phyloP scores from a whole-genome alignment of 164 flowering plant species.

The Echeveria elegans region DNA sequence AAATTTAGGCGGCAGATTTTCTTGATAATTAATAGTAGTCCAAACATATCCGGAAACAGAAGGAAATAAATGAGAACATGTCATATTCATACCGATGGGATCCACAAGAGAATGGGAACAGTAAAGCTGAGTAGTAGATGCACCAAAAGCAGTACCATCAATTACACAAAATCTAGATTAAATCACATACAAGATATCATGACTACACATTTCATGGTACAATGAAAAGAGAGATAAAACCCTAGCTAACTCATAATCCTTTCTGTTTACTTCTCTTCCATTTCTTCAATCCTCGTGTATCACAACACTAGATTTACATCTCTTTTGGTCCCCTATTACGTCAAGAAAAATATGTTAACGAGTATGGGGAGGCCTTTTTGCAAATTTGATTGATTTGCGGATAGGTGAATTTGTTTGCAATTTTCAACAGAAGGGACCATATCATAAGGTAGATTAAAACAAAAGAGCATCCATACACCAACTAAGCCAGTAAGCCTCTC shows the following conservation, averaged over 20 bases:
- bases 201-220: slow-evolving; percentile 7
- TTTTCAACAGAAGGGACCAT: not conserved
- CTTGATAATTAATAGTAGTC: not conserved
- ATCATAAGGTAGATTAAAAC: not conserved
- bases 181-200: slow-evolving; percentile 1
- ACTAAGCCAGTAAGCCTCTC: not conserved
- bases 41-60: not conserved
- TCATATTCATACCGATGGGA: not conserved
- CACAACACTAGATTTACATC: not conserved
- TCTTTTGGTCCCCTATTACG: not conserved
- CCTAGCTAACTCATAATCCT: not conserved
- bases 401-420: slow-evolving; percentile 3
- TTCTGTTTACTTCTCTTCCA: not conserved
- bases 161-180: slow-evolving; percentile 3
- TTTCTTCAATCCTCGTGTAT: slow-evolving; percentile 3
- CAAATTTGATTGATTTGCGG: not conserved
- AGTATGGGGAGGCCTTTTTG: not conserved
- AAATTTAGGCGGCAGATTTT: slow-evolving; percentile 2
- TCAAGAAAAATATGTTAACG: not conserved
- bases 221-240: not conserved
- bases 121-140: not conserved
- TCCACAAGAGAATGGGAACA: not conserved
- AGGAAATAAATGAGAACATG: slow-evolving; percentile 5
- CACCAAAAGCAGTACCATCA: slow-evolving; percentile 8
- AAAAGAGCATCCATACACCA: not conserved